phyloP scores from a whole-genome alignment of 208 protist species.

The Herpetomonas muscarum region DNA sequence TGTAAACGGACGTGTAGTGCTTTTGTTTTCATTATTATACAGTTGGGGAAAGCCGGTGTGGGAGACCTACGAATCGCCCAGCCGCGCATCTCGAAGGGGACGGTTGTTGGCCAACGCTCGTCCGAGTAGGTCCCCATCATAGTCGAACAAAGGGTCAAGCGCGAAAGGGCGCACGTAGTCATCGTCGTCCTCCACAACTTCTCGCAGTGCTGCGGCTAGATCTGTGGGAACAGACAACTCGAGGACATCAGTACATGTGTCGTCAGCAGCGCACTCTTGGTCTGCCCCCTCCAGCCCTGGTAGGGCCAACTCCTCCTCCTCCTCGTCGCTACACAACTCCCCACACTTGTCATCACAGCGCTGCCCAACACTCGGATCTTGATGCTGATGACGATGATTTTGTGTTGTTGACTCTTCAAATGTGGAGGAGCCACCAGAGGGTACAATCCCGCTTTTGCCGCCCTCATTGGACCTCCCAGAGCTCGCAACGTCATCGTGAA shows the following conservation, averaged over 20 bases:
- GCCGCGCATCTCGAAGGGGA: too few species aligned
- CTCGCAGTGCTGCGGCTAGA: constrained; percentile 10
- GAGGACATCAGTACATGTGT: not conserved
- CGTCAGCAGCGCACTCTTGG: not conserved
- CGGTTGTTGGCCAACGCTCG: constrained; percentile 2
- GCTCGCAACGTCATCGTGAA: not conserved
- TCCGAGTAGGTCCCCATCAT: constrained; percentile 22
- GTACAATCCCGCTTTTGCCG: not conserved
- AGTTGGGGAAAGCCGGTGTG: not conserved
- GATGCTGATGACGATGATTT: too few species aligned
- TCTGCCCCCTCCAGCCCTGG: not conserved
- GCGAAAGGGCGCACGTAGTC: constrained; percentile 22
- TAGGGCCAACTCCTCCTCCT: not conserved
- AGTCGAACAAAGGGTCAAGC: constrained; percentile 30
- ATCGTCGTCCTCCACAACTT: constrained; percentile 9
- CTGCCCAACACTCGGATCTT: too few species aligned
- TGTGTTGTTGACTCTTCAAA: too few species aligned
- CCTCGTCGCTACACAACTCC: too few species aligned
- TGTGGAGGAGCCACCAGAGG: not conserved
- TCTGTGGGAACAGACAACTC: not conserved
- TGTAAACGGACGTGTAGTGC: too few species aligned
- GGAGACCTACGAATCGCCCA: not conserved
- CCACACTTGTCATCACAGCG: too few species aligned
- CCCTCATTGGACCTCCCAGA: not conserved
- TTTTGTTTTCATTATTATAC: too few species aligned